Conservation (phyloP, 1,284 basidiomycete genomes). For the Pseudozyma sp. region DNA sequence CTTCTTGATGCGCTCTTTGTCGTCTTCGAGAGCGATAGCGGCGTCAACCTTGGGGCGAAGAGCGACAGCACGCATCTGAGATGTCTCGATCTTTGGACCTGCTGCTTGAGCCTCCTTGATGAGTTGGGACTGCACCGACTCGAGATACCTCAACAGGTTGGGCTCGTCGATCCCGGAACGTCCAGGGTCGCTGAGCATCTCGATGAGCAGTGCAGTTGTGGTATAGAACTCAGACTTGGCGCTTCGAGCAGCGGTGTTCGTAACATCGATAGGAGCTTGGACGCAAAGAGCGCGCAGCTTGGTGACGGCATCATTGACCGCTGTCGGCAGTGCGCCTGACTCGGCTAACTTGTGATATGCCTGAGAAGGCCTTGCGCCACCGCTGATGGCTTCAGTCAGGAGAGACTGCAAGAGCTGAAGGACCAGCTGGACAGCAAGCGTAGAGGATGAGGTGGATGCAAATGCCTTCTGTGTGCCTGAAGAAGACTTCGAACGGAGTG, state of each 20-base stretch:
- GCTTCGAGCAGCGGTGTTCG: slow-evolving; percentile 4
- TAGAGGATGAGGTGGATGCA: slow-evolving; percentile 14
- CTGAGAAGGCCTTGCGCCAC: slow-evolving; percentile 13
- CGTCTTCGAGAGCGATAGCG: slow-evolving; percentile 11
- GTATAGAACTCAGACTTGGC: slow-evolving; percentile 46
- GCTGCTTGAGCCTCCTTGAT: slow-evolving; percentile 40
- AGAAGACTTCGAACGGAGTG: slow-evolving; percentile 17
- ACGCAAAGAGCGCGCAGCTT: slow-evolving; percentile 37
- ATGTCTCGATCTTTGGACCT: slow-evolving; percentile 32
- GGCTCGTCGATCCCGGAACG: slow-evolving; percentile 55
- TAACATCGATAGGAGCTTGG: slow-evolving; percentile 35
- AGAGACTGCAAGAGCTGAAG: slow-evolving; percentile 40
- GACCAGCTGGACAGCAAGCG: slow-evolving; percentile 16
- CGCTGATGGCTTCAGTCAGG: slow-evolving; percentile 12
- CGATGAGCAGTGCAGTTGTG: slow-evolving; percentile 31
- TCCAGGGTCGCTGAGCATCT: slow-evolving; percentile 37
- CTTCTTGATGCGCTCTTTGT: slow-evolving; percentile 25
- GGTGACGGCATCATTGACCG: slow-evolving; percentile 36
- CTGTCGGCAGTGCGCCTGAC: slow-evolving; percentile 38
- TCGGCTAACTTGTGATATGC: slow-evolving; percentile 32
- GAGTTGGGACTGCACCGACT: slow-evolving; percentile 33
- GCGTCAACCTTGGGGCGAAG: slow-evolving; percentile 30
- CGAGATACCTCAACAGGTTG: slow-evolving; percentile 52
- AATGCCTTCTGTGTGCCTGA: slow-evolving; percentile 10
- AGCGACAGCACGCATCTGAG: slow-evolving; percentile 37